A percentile compares a stretch with the other conserved stretches of the same genome.
Conservation (phyloP, 1,284 basidiomycete species). For the Cryptococcus sp. region DNA sequence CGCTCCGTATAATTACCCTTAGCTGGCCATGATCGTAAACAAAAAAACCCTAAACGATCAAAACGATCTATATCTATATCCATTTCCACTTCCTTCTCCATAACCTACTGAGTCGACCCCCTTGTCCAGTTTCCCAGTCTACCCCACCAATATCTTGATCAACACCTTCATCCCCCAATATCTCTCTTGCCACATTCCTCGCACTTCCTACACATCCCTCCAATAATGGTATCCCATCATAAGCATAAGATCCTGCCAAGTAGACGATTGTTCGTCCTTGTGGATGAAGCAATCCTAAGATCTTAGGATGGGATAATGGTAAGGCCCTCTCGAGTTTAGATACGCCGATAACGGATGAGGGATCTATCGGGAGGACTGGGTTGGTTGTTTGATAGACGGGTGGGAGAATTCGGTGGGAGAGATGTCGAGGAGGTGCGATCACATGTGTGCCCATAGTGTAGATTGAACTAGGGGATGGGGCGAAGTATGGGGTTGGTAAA, state of each 20-base stretch:
- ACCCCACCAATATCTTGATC: slow-evolving; percentile 14
- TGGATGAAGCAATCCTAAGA: slow-evolving; percentile 11
- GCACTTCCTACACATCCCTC: slow-evolving; percentile 48
- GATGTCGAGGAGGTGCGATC: slow-evolving; percentile 44
- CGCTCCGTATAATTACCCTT: too few species aligned
- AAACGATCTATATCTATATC: not conserved
- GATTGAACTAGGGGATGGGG: slow-evolving; percentile 13
- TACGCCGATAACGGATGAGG: slow-evolving; percentile 55
- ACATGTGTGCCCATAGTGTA: slow-evolving; percentile 65
- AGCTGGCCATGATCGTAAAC: too few species aligned
- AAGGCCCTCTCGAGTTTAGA: slow-evolving; percentile 55
- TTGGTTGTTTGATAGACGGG: slow-evolving; percentile 67
- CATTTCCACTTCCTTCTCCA: slow-evolving; percentile 26
- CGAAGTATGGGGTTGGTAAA: slow-evolving; percentile 22
- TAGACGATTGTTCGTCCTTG: slow-evolving; percentile 17
- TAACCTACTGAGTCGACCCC: slow-evolving; percentile 17
- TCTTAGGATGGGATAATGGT: slow-evolving; percentile 21
- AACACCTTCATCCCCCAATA: not conserved
- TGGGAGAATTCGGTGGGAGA: not conserved
- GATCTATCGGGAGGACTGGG: slow-evolving; percentile 56
- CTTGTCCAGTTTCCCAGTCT: slow-evolving; percentile 31
- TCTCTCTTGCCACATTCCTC: slow-evolving; percentile 22
- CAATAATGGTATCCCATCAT: slow-evolving; percentile 48
- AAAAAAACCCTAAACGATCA: too few species aligned
- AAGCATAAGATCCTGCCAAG: slow-evolving; percentile 45